Percentiles rank a stretch among this genome's conserved stretches.
These are phyloP conservation scores for Leptodermis oblonga DNA, from an alignment of 257 asterid genomes.

Conservation along the genomic window DNA sequence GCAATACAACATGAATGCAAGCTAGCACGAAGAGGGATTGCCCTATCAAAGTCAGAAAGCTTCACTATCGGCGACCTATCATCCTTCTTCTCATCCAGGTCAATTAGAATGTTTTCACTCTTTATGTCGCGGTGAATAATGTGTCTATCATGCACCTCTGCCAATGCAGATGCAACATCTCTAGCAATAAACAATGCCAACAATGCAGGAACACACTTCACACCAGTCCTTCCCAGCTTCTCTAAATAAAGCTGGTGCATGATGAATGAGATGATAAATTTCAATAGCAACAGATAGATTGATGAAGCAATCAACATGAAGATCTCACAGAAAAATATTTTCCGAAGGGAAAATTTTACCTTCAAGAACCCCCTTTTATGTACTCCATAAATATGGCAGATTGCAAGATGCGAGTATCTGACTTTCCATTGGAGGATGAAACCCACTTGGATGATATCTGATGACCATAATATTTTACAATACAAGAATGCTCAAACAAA, in stretches of 20 bases:
- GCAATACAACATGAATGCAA: constrained; percentile 86
- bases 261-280: not conserved
- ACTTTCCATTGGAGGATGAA: constrained; percentile 41
- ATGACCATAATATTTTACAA: constrained; percentile 77
- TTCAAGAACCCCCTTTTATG: constrained; percentile 86
- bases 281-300: not conserved
- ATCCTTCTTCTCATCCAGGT: constrained; percentile 53
- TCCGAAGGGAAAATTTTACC: constrained; percentile 38
- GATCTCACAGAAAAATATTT: not conserved
- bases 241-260: constrained; percentile 59
- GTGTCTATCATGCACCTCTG: constrained; percentile 64
- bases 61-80: constrained; percentile 82
- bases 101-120: constrained; percentile 78
- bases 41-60: constrained; percentile 88
- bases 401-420: constrained; percentile 51
- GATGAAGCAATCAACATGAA: not conserved
- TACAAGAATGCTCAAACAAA: constrained; percentile 74
- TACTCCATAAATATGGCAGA: constrained; percentile 84
- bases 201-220: constrained; percentile 47
- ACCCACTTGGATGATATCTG: constrained; percentile 84
- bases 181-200: constrained; percentile 62
- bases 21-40: constrained; percentile 71
- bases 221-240: constrained; percentile 48
- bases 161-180: constrained; percentile 69
- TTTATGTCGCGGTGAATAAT: constrained; percentile 94